These are phyloP conservation scores for Lachancea mirantina DNA, from an alignment of 805 yeast genomes.

Conservation along the genomic window DNA sequence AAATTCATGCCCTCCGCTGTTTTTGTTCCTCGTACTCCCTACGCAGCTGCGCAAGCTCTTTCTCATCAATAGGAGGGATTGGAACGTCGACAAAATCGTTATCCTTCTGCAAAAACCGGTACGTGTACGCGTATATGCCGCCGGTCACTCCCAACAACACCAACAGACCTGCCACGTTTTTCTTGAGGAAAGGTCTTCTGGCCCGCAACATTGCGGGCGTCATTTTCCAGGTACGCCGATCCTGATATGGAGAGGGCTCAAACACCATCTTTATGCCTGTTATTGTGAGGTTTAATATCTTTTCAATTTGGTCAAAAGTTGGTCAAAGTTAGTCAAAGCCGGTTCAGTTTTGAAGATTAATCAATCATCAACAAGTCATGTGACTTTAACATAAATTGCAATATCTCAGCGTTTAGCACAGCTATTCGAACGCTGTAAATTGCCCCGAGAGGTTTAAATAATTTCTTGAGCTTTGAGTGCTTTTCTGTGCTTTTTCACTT, in stretches of 20 bases:
- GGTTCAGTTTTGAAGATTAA: too few relatives aligned
- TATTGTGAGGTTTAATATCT: not conserved
- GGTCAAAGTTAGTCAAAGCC: not conserved
- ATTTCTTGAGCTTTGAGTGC: too few relatives aligned
- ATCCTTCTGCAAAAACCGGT: constrained; percentile 59
- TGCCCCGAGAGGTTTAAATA: too few relatives aligned
- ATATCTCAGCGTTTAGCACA: too few relatives aligned
- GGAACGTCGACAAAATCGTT: constrained; percentile 84
- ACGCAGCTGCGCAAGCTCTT: constrained; percentile 63
- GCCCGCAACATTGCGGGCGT: constrained; percentile 92
- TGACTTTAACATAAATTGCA: too few relatives aligned
- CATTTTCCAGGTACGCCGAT: constrained; percentile 72
- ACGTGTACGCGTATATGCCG: constrained; percentile 60
- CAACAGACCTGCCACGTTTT: constrained; percentile 58
- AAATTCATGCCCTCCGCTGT: too few relatives aligned
- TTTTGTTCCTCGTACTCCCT: constrained; percentile 55
- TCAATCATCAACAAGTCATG: too few relatives aligned
- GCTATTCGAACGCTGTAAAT: too few relatives aligned
- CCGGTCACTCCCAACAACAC: constrained; percentile 56
- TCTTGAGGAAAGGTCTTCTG: constrained; percentile 76
- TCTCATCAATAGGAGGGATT: constrained; percentile 82
- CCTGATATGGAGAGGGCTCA: constrained; percentile 43
- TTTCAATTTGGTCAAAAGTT: not conserved
- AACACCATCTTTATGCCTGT: constrained; percentile 16
- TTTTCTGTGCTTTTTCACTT: too few relatives aligned